Conservation (phyloP, 768 basidiomycete genomes). For the Boletus coccyginus region DNA sequence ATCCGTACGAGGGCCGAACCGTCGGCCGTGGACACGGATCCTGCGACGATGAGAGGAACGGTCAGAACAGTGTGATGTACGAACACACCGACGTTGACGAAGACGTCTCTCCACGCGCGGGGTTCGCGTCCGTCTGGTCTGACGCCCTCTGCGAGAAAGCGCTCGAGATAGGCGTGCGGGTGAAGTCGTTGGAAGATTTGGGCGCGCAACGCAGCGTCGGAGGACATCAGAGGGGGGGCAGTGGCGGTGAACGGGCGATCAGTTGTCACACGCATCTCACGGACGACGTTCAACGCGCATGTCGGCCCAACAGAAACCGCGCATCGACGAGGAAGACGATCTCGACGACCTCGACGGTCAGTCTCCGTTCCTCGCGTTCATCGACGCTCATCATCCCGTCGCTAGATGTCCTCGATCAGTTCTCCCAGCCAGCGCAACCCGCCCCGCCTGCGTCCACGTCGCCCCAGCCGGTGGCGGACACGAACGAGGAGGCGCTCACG, state of each 20-base stretch:
- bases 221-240: slow-evolving; percentile 4
- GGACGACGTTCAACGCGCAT: background rate
- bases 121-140: slow-evolving; percentile 83
- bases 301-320: slow-evolving; percentile 14
- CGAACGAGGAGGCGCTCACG: background rate
- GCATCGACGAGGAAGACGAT: slow-evolving; percentile 37
- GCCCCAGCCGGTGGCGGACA: slow-evolving; percentile 5
- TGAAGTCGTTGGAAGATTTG: slow-evolving; percentile 84
- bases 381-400: slow-evolving; percentile 13
- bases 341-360: slow-evolving; percentile 44
- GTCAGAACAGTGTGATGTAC: background rate
- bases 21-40: slow-evolving; percentile 91
- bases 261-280: too few relatives aligned
- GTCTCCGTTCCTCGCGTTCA: background rate
- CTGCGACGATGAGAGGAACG: slow-evolving; percentile 35
- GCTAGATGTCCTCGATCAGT: slow-evolving; percentile 50
- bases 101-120: slow-evolving; percentile 69
- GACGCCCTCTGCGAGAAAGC: slow-evolving; percentile 74
- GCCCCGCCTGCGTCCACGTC: slow-evolving; percentile 21
- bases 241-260: background rate
- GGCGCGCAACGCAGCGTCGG: slow-evolving; percentile 26
- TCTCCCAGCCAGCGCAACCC: slow-evolving; percentile 25
- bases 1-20: slow-evolving; percentile 89
- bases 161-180: slow-evolving; percentile 82
- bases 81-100: slow-evolving; percentile 73